Evolutionary conservation across 139 green algal species (phyloP).

Genomic region (Asterochloris sp.): DNA sequence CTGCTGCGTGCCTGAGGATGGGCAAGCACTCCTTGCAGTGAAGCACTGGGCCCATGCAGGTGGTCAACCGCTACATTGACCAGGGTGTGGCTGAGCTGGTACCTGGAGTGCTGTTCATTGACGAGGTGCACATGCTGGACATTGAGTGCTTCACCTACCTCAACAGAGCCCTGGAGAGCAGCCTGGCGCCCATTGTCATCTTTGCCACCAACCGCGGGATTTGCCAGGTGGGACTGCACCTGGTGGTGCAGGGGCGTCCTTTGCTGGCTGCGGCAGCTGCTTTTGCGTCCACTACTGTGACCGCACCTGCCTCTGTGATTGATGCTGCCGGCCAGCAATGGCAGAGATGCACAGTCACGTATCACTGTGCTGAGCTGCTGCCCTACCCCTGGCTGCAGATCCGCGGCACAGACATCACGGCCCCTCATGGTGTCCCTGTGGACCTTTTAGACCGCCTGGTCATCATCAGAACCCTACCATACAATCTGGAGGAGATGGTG

Average conservation of each 20-base stretch:
- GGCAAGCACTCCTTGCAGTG: background rate
- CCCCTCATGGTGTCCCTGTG: conserved; percentile 93
- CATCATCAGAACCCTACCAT: conserved; percentile 98
- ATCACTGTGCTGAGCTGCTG: no score
- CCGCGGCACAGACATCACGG: conserved; percentile 80
- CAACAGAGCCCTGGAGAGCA: conserved; percentile 89
- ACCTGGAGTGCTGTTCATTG: conserved; percentile 98
- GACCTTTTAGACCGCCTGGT: conserved; percentile 97
- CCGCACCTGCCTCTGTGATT: background rate
- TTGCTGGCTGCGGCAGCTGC: background rate
- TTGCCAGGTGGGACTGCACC: conserved; percentile 54
- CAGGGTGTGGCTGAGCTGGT: conserved; percentile 90
- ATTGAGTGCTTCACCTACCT: conserved; percentile 99
- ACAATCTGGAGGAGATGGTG: conserved; percentile 84
- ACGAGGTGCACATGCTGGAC: conserved; percentile 99
- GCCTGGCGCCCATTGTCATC: conserved; percentile 95
- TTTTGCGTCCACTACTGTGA: background rate
- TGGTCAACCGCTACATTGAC: conserved; percentile 71
- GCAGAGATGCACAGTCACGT: no score
- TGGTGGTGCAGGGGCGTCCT: background rate
- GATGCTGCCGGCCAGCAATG: no score
- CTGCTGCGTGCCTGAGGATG: background rate
- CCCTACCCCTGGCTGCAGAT: conserved; percentile 40
- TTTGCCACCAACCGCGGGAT: conserved; percentile 98
- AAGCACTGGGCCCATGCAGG: conserved; percentile 5